phyloP scores from a whole-genome alignment of 768 basidiomycete species.

The Boletus vinaceobasis region DNA sequence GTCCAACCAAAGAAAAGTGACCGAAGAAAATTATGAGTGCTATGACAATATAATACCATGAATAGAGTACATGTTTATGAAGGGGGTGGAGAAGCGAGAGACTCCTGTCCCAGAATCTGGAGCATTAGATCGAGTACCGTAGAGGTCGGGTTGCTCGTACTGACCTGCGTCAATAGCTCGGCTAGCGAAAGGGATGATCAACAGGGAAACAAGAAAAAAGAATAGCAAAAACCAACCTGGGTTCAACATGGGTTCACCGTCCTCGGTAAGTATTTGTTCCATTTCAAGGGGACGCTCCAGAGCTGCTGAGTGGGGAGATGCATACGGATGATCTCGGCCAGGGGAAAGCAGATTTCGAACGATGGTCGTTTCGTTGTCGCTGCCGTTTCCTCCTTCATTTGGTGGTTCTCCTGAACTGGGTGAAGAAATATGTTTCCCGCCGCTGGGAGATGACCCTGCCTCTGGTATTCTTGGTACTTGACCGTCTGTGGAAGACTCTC shows the following conservation, averaged over 20 bases:
- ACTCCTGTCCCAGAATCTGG: slow-evolving; percentile 43
- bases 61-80: slow-evolving; percentile 36
- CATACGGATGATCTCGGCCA: slow-evolving; percentile 23
- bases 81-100: slow-evolving; percentile 68
- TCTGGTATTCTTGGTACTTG: slow-evolving; percentile 6
- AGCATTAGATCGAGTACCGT: slow-evolving; percentile 29
- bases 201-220: not conserved
- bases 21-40: slow-evolving; percentile 15
- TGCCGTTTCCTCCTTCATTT: slow-evolving; percentile 4
- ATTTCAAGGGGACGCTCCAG: slow-evolving; percentile 41
- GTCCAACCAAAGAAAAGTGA: slow-evolving; percentile 13
- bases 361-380: slow-evolving; percentile 13
- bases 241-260: slow-evolving; percentile 65
- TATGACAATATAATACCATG: slow-evolving; percentile 20
- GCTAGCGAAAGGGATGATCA: slow-evolving; percentile 28
- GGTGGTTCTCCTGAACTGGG: slow-evolving; percentile 5
- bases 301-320: slow-evolving; percentile 18
- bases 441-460: slow-evolving; percentile 5
- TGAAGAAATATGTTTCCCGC: slow-evolving; percentile 4
- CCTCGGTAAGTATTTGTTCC: slow-evolving; percentile 59
- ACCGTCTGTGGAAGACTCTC: slow-evolving; percentile 19
- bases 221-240: slow-evolving; percentile 45
- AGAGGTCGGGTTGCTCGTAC: slow-evolving; percentile 14
- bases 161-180: slow-evolving; percentile 62
- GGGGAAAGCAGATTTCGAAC: slow-evolving; percentile 23